These are phyloP conservation scores for Tetrapisispora fleetii DNA, from an alignment of 805 yeast genomes.

Conservation along the genomic window DNA sequence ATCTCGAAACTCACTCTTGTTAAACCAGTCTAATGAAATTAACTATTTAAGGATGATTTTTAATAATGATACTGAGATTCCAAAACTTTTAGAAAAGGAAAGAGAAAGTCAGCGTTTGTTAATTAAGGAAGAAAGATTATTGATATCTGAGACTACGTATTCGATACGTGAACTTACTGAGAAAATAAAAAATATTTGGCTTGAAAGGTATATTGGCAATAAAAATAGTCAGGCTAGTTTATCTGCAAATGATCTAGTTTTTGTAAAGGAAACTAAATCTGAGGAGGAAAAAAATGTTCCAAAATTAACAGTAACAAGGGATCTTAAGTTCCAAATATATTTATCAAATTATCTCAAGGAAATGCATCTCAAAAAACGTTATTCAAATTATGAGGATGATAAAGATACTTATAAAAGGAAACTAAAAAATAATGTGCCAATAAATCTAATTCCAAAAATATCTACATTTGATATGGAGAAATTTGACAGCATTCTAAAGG, in stretches of 20 bases:
- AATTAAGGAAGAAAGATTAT: slow-evolving; percentile 13
- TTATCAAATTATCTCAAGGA: slow-evolving; percentile 24
- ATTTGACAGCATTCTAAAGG: slow-evolving; percentile 22
- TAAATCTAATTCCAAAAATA: slow-evolving; percentile 20
- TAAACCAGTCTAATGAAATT: slow-evolving; percentile 20
- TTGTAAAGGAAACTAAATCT: slow-evolving; percentile 21
- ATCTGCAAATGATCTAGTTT: slow-evolving; percentile 16
- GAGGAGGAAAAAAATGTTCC: slow-evolving; percentile 4
- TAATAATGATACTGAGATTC: slow-evolving; percentile 30
- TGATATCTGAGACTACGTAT: slow-evolving; percentile 8
- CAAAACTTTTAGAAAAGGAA: slow-evolving; percentile 20
- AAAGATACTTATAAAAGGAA: slow-evolving; percentile 23
- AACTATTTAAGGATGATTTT: slow-evolving; percentile 27
- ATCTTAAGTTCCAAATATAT: slow-evolving; percentile 18
- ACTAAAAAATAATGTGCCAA: slow-evolving; percentile 4
- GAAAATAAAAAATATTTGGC: slow-evolving; percentile 18
- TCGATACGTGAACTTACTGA: slow-evolving; percentile 23
- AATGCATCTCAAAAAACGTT: slow-evolving; percentile 33
- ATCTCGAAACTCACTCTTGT: slow-evolving; percentile 4
- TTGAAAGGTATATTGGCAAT: slow-evolving; percentile 5
- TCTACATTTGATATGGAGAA: slow-evolving; percentile 12
- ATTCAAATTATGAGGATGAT: slow-evolving; percentile 32
- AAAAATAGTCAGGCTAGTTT: neutral
- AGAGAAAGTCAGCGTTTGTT: slow-evolving; percentile 19
- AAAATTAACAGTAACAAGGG: neutral